Percentiles rank a stretch among this genome's conserved stretches.
These are phyloP conservation scores for Globisporangium sylvaticum DNA, from an alignment of 352 stramenopile species.

Conservation along the genomic window DNA sequence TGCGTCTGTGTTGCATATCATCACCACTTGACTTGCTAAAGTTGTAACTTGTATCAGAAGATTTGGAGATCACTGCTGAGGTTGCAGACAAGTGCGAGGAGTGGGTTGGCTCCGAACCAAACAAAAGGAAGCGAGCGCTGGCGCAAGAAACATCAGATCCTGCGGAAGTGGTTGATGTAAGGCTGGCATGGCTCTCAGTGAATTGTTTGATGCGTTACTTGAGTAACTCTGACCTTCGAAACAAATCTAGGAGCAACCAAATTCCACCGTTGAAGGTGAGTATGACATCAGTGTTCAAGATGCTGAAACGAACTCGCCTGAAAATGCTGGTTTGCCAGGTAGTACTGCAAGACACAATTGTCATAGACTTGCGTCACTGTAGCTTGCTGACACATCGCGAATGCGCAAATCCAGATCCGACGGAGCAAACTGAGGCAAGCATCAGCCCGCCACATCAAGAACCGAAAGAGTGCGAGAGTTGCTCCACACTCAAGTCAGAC, in stretches of 20 bases:
- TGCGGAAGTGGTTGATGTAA: background rate
- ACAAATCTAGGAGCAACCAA: background rate
- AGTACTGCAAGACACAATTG: background rate
- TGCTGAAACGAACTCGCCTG: background rate
- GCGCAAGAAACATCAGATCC: background rate
- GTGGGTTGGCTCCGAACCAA: slow-evolving; percentile 27
- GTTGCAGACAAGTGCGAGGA: slow-evolving; percentile 23
- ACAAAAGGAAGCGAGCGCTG: slow-evolving; percentile 40
- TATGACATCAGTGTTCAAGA: background rate
- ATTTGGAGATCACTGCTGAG: slow-evolving; percentile 16
- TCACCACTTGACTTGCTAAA: background rate
- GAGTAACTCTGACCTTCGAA: background rate
- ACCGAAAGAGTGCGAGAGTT: slow-evolving; percentile 2
- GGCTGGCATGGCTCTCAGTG: background rate
- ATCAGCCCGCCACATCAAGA: background rate
- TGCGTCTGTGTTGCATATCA: background rate
- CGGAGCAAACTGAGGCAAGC: background rate
- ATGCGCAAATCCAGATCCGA: background rate
- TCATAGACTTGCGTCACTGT: background rate
- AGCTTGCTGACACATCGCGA: background rate
- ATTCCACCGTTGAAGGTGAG: background rate
- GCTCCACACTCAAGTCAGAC: background rate
- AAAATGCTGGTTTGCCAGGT: background rate
- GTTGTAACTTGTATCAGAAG: background rate
- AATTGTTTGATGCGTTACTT: background rate